phyloP scores from a whole-genome alignment of 2,329 filamentous ascomycete species.

The Septoria linicola region DNA sequence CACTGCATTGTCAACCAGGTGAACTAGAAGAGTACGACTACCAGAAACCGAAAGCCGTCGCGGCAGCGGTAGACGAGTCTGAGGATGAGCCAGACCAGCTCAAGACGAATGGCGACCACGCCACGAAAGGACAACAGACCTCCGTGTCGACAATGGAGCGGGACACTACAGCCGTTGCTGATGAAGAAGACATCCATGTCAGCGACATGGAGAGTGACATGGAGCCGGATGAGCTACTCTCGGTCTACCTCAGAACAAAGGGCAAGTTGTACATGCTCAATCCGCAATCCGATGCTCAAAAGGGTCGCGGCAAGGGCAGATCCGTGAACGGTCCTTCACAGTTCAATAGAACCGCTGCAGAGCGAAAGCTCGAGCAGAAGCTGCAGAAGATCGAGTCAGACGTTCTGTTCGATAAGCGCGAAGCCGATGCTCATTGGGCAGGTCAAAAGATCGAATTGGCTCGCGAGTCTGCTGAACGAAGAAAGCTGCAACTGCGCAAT shows the following conservation, averaged over 20 bases:
- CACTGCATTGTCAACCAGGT: conserved; percentile 62
- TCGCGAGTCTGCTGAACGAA: conserved; percentile 41
- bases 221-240: conserved; percentile 56
- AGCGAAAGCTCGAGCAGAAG: conserved; percentile 69
- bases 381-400: conserved; percentile 71
- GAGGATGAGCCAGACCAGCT: conserved; percentile 14
- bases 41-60: conserved; percentile 28
- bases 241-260: conserved; percentile 75
- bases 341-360: conserved; percentile 45
- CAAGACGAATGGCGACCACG: conserved; percentile 1
- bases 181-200: conserved; percentile 40
- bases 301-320: conserved; percentile 50
- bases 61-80: conserved; percentile 3
- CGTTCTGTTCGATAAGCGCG: conserved; percentile 50
- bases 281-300: conserved; percentile 52
- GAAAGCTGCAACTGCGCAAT: conserved; percentile 30
- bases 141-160: background rate
- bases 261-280: conserved; percentile 50
- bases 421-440: conserved; percentile 50
- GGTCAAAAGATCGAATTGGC: conserved; percentile 45
- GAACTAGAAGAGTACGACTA: conserved; percentile 38
- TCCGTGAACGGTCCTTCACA: conserved; percentile 43
- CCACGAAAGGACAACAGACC: background rate
- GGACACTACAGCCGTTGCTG: background rate
- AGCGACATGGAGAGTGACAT: conserved; percentile 53